phyloP scores from a whole-genome alignment of 2,329 filamentous ascomycete species.

The Penicillium sp. region DNA sequence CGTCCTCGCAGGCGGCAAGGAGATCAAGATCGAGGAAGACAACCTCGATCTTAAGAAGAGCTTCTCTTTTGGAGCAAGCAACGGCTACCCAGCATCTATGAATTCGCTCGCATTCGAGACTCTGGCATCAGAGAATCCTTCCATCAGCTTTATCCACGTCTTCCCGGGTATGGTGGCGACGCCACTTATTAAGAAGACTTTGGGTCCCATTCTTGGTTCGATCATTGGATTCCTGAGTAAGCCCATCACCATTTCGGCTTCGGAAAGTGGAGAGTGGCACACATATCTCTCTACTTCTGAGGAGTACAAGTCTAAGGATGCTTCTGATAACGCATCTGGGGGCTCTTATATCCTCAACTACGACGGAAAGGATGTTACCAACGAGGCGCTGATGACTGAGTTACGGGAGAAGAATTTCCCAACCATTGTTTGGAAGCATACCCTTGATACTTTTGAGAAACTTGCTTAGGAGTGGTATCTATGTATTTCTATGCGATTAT shows the following conservation, averaged over 20 bases:
- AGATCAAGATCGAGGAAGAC: neutral
- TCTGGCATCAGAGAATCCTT: neutral
- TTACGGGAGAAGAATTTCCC: neutral
- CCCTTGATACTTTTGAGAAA: neutral
- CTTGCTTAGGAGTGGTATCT: neutral
- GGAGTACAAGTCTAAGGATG: neutral
- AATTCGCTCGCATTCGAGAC: neutral
- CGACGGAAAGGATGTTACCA: constrained; percentile 2
- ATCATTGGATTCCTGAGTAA: neutral
- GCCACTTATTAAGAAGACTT: neutral
- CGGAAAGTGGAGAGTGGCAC: neutral
- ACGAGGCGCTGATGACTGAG: neutral
- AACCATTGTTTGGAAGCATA: constrained; percentile 1
- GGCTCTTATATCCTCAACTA: neutral
- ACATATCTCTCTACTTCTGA: neutral
- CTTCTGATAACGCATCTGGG: neutral
- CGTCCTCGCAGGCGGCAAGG: neutral
- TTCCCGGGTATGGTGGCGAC: neutral
- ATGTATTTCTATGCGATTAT: neutral
- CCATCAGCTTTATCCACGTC: neutral
- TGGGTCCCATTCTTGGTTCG: neutral
- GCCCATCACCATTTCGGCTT: neutral
- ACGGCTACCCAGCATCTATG: neutral
- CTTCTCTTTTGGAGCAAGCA: neutral
- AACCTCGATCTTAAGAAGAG: neutral